phyloP scores from a whole-genome alignment of 441 rosid genomes.

The Aquilaria agallochum region DNA sequence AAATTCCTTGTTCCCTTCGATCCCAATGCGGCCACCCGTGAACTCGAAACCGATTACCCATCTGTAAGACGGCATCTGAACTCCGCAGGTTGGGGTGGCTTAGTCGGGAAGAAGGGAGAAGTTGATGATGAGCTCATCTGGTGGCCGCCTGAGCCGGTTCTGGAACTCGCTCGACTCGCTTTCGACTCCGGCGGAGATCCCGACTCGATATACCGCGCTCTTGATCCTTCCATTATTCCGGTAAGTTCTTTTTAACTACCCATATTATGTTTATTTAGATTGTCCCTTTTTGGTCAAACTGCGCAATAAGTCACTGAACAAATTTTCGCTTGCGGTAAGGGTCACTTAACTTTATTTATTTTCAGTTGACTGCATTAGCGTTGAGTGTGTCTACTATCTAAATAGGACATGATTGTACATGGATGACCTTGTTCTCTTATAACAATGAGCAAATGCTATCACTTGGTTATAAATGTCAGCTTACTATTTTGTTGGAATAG shows the following conservation, averaged over 20 bases:
- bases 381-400: no score
- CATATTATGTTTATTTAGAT: no score
- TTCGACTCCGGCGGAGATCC: slow-evolving; percentile 80
- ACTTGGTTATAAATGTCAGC: no score
- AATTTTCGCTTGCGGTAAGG: no score
- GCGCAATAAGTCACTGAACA: no score
- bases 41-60: background rate
- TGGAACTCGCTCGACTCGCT: slow-evolving; percentile 81
- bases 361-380: no score
- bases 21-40: slow-evolving; percentile 17
- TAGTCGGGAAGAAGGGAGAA: slow-evolving; percentile 14
- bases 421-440: no score
- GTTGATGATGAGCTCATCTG: slow-evolving; percentile 60
- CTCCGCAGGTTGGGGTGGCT: background rate
- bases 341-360: no score
- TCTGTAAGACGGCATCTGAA: slow-evolving; percentile 22
- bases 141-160: slow-evolving; percentile 83
- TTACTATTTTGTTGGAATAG: no score
- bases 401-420: no score
- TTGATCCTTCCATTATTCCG: slow-evolving; percentile 58
- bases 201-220: slow-evolving; percentile 48
- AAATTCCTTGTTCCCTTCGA: slow-evolving; percentile 69
- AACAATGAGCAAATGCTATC: no score
- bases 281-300: no score
- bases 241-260: slow-evolving; percentile 24